Conservation (phyloP, 257 asterid genomes). For the Nicotiana undulata region DNA sequence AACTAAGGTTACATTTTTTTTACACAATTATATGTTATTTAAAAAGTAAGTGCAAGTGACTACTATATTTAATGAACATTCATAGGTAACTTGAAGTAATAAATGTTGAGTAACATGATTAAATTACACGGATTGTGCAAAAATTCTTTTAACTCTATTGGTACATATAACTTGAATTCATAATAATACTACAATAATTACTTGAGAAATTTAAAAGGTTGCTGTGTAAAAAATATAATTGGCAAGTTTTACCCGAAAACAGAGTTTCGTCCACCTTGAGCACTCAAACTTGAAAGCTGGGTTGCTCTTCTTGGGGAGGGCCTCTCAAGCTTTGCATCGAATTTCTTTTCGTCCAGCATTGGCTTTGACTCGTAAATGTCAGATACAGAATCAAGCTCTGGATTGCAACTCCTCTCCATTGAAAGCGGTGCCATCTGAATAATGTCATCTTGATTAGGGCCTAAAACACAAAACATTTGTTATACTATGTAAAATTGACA, state of each 20-base stretch:
- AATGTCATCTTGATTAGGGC: constrained; percentile 20
- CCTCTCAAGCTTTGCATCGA: neutral
- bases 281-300: neutral
- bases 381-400: constrained; percentile 35
- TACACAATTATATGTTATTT: no score
- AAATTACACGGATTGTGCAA: no score
- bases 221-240: neutral
- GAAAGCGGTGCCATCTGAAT: constrained; percentile 38
- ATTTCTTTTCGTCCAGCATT: neutral
- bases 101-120: no score
- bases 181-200: neutral
- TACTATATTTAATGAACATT: no score
- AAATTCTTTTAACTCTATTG: no score
- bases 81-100: no score
- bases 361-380: constrained; percentile 55
- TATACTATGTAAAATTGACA: constrained; percentile 22
- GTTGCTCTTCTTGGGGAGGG: constrained; percentile 4
- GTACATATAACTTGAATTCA: no score
- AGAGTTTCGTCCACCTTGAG: constrained; percentile 5
- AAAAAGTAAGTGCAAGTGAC: no score
- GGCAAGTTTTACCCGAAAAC: constrained; percentile 1
- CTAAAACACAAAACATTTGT: neutral
- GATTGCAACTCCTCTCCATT: constrained; percentile 22
- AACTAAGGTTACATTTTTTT: no score
- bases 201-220: neutral